Percentiles rank a stretch among this genome's conserved stretches.
These are phyloP conservation scores for Trichoderma sp. DNA, from an alignment of 2,329 filamentous ascomycete species.

Conservation along the genomic window DNA sequence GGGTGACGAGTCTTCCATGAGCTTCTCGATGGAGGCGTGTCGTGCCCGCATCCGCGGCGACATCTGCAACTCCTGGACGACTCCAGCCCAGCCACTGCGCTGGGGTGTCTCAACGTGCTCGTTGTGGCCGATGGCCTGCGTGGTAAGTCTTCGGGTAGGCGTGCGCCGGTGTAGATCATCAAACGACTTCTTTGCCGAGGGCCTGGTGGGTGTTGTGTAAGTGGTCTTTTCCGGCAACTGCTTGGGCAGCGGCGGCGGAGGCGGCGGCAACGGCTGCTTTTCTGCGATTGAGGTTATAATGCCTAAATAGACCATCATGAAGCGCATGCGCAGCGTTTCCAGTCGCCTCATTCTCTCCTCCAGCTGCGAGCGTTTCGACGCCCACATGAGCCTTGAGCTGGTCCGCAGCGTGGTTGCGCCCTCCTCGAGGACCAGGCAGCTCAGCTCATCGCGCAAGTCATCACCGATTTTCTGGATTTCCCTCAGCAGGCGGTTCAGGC, in stretches of 20 bases:
- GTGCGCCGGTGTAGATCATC: conserved; percentile 49
- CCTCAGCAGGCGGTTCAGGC: conserved; percentile 57
- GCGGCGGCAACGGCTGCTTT: conserved; percentile 34
- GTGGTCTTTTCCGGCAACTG: conserved; percentile 40
- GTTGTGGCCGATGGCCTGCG: conserved; percentile 54
- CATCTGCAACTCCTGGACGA: conserved; percentile 62
- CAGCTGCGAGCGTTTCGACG: conserved; percentile 52
- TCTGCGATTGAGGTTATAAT: conserved; percentile 47
- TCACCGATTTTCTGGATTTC: conserved; percentile 64
- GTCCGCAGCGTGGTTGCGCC: conserved; percentile 44
- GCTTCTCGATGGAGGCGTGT: conserved; percentile 62
- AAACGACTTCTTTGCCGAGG: conserved; percentile 43
- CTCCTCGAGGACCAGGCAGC: conserved; percentile 51
- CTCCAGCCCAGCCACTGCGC: conserved; percentile 61
- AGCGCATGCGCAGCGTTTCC: conserved; percentile 64
- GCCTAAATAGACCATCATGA: conserved; percentile 65
- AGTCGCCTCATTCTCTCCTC: conserved; percentile 60
- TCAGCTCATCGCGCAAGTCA: conserved; percentile 62
- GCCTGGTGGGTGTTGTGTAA: conserved; percentile 35
- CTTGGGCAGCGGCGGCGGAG: conserved; percentile 34
- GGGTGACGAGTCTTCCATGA: conserved; percentile 46
- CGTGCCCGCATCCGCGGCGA: conserved; percentile 62
- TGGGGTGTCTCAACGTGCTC: conserved; percentile 50
- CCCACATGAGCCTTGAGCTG: conserved; percentile 59
- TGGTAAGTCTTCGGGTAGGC: conserved; percentile 54